Percentiles rank a stretch among this genome's conserved stretches.
These are phyloP conservation scores for Helminthosporium solani DNA, from an alignment of 2,329 filamentous ascomycete genomes.

Conservation along the genomic window DNA sequence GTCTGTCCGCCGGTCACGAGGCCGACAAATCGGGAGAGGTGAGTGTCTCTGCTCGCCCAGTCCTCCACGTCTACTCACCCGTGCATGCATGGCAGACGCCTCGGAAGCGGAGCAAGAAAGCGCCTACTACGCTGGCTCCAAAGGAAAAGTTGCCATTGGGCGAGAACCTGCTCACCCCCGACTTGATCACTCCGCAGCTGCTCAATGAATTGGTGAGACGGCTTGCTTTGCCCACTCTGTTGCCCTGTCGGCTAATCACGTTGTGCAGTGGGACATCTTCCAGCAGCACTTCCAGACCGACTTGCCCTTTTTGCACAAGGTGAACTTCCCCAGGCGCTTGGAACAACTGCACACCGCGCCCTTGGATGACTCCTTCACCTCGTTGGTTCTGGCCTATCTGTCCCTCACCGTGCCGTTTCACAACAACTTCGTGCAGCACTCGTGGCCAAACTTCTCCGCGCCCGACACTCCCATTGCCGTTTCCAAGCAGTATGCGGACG, in stretches of 20 bases:
- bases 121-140: slow-evolving; percentile 29
- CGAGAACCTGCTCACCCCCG: slow-evolving; percentile 63
- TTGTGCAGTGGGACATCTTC: slow-evolving; percentile 61
- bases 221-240: neutral
- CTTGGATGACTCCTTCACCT: slow-evolving; percentile 38
- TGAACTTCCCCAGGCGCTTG: slow-evolving; percentile 55
- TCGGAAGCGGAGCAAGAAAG: neutral
- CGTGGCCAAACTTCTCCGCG: slow-evolving; percentile 20
- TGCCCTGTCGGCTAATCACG: neutral
- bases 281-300: slow-evolving; percentile 71
- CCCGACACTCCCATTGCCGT: slow-evolving; percentile 11
- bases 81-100: no score
- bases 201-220: slow-evolving; percentile 53
- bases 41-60: slow-evolving; percentile 12
- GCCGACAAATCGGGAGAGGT: slow-evolving; percentile 17
- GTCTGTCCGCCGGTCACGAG: slow-evolving; percentile 13
- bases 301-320: slow-evolving; percentile 68
- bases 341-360: slow-evolving; percentile 9
- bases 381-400: slow-evolving; percentile 65
- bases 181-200: slow-evolving; percentile 56
- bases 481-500: slow-evolving; percentile 65
- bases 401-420: slow-evolving; percentile 71
- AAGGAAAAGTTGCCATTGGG: slow-evolving; percentile 46
- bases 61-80: no score
- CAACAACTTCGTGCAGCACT: slow-evolving; percentile 56